Conservation (phyloP, 495 filamentous ascomycete genomes). For the Neurospora tetrasperma region DNA sequence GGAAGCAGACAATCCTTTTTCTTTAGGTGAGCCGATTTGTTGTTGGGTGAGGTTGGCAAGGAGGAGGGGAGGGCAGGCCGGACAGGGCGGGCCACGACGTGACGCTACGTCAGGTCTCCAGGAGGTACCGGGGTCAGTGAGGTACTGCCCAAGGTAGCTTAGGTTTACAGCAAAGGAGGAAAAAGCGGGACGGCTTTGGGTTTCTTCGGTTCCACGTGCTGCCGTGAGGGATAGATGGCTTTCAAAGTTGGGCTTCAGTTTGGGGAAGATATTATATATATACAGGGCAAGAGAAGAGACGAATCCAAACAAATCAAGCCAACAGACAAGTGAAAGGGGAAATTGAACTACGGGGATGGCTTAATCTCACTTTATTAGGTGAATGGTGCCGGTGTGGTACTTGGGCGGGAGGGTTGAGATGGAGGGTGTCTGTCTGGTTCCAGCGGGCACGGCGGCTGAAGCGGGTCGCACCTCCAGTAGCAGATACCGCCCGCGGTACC, state of each 20-base stretch:
- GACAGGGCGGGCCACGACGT: slow-evolving; percentile 2
- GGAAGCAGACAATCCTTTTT: background rate
- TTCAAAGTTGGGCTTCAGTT: background rate
- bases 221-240: too few relatives aligned
- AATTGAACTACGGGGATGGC: background rate
- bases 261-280: background rate
- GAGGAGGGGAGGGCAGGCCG: background rate
- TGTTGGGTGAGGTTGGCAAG: background rate
- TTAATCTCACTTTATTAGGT: background rate
- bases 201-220: too few relatives aligned
- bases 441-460: background rate
- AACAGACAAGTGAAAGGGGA: background rate
- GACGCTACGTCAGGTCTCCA: background rate
- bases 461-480: background rate
- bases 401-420: background rate
- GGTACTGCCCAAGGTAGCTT: background rate
- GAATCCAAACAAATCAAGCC: background rate
- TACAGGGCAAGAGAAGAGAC: background rate
- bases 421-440: background rate
- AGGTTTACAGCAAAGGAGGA: background rate
- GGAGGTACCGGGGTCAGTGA: slow-evolving; percentile 1
- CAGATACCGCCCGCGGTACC: background rate
- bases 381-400: background rate
- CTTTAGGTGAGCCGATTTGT: background rate
- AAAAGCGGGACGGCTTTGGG: background rate